Evolutionary conservation across 345 rosid species (phyloP).

Genomic region (Gossypium stocksii): DNA sequence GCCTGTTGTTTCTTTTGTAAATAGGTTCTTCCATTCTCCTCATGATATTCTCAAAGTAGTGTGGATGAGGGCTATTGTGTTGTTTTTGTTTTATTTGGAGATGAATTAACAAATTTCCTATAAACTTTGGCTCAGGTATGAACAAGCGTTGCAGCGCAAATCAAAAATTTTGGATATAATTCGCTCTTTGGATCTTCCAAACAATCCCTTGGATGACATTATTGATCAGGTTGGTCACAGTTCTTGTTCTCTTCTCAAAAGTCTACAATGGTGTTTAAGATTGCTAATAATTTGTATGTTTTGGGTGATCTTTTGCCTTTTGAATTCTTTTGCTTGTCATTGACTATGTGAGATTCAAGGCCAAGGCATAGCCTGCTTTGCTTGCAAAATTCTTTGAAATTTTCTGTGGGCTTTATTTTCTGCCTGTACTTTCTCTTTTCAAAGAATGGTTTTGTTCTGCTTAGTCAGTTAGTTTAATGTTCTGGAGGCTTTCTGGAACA

Average conservation of each 20-base stretch:
- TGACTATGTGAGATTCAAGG: neutral
- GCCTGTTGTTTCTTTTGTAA: slow-evolving; percentile 12
- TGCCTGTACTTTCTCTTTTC: neutral
- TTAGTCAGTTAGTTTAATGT: neutral
- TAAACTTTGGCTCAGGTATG: slow-evolving; percentile 53
- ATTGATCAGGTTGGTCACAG: slow-evolving; percentile 70
- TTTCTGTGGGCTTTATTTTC: neutral
- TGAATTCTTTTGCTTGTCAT: neutral
- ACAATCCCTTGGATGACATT: slow-evolving; percentile 96
- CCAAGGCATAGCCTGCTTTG: neutral
- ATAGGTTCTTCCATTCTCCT: neutral
- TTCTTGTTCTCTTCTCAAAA: neutral
- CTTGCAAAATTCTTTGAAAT: neutral
- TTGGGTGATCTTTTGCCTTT: neutral
- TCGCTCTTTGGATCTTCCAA: slow-evolving; percentile 87
- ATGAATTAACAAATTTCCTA: slow-evolving; percentile 9
- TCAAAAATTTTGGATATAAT: slow-evolving; percentile 80
- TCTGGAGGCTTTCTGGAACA: neutral
- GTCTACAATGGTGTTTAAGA: neutral
- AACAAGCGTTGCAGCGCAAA: slow-evolving; percentile 79
- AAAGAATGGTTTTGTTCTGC: neutral
- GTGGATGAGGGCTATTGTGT: neutral
- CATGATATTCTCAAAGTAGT: neutral
- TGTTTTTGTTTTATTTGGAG: slow-evolving; percentile 14
- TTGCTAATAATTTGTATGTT: slow-evolving; percentile 1